These are phyloP conservation scores for Urochloa ruziziensis DNA, from an alignment of 176 grass and related monocot genomes.

Conservation along the genomic window DNA sequence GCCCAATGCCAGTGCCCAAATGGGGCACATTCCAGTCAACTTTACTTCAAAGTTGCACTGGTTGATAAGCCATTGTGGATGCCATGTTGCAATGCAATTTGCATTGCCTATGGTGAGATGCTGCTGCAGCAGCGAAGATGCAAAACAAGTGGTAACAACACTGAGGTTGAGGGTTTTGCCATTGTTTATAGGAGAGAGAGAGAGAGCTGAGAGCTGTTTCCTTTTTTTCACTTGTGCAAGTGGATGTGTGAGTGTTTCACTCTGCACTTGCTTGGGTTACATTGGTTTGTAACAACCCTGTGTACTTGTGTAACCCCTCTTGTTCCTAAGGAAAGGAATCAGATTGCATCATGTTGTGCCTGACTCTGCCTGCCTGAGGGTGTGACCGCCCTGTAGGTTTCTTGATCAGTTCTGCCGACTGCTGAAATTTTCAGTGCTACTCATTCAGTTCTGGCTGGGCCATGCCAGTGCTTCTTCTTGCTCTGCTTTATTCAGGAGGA, in stretches of 20 bases:
- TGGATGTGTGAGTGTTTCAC: constrained; percentile 50
- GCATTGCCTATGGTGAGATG: constrained; percentile 39
- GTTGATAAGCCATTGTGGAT: constrained; percentile 33
- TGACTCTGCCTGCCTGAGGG: constrained; percentile 19
- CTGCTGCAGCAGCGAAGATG: constrained; percentile 26
- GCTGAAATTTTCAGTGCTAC: constrained; percentile 38
- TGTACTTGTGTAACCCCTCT: constrained; percentile 48
- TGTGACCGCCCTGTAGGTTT: constrained; percentile 30
- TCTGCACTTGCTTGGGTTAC: constrained; percentile 41
- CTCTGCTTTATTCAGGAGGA: constrained; percentile 40
- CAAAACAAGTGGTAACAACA: constrained; percentile 28
- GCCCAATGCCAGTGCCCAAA: constrained; percentile 32
- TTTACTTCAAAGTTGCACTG: constrained; percentile 35
- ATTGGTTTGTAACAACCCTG: constrained; percentile 39
- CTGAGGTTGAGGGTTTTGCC: constrained; percentile 47
- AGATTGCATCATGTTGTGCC: constrained; percentile 43
- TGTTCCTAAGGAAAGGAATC: constrained; percentile 48
- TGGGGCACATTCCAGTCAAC: constrained; percentile 42
- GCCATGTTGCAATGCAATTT: constrained; percentile 29
- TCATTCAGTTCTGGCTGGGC: constrained; percentile 25
- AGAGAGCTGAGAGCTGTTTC: constrained; percentile 18
- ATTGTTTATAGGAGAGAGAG: constrained; percentile 35
- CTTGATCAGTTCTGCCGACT: constrained; percentile 39
- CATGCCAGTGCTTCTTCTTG: constrained; percentile 27
- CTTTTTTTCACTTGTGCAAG: constrained; percentile 42